Evolutionary conservation across 129 eudicot genomes (phyloP).

Genomic region (Oenanthe sinensis): DNA sequence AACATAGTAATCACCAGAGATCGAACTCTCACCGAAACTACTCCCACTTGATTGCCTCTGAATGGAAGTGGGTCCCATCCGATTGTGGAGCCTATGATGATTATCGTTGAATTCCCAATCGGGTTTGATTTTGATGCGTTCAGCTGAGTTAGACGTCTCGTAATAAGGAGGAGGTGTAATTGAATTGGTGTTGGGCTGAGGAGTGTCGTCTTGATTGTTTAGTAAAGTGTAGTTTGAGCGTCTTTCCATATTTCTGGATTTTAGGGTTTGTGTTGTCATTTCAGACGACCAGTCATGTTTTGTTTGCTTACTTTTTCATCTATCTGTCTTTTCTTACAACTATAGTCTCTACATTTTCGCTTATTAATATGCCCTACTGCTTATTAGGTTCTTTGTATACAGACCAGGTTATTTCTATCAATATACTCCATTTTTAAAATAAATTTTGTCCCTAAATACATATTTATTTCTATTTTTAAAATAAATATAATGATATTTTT

Average conservation of each 20-base stretch:
- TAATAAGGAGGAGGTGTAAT: slow-evolving; percentile 16
- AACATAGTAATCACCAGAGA: slow-evolving; percentile 74
- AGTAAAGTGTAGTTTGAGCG: slow-evolving; percentile 68
- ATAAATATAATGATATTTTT: no score
- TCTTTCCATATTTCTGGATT: slow-evolving; percentile 14
- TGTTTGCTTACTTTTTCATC: not conserved
- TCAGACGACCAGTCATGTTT: not conserved
- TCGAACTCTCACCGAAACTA: slow-evolving; percentile 79
- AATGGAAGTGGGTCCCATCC: slow-evolving; percentile 34
- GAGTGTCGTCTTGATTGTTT: slow-evolving; percentile 42
- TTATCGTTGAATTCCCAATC: slow-evolving; percentile 75
- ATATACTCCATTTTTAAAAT: no score
- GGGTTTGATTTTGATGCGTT: slow-evolving; percentile 29
- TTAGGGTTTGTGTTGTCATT: not conserved
- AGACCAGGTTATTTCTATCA: not conserved
- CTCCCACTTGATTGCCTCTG: slow-evolving; percentile 96
- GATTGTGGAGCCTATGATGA: slow-evolving; percentile 18
- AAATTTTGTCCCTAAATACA: no score
- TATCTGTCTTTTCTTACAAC: not conserved
- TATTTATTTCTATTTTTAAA: no score
- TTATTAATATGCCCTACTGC: not conserved
- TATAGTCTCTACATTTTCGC: not conserved
- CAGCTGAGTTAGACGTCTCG: slow-evolving; percentile 52
- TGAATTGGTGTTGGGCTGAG: not conserved
- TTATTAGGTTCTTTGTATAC: not conserved